These are phyloP conservation scores for Aspergillus thermomutatus DNA, from an alignment of 2,329 filamentous ascomycete genomes.

Conservation along the genomic window DNA sequence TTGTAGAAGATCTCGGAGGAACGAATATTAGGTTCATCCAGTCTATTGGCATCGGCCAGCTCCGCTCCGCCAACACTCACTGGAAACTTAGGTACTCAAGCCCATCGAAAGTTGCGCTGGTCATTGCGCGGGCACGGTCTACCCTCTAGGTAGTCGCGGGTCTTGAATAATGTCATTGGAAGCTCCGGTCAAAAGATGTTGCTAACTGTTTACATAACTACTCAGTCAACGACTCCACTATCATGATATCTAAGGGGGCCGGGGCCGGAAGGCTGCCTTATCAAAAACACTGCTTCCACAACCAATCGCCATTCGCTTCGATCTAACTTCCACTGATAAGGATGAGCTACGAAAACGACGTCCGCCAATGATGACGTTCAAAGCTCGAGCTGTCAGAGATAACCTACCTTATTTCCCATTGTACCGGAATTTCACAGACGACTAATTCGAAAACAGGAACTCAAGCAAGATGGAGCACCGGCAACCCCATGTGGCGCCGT, in stretches of 20 bases:
- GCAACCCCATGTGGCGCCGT: neutral
- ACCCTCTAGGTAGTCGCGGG: neutral
- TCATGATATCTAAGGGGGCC: neutral
- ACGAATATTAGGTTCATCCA: neutral
- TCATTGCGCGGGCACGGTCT: neutral
- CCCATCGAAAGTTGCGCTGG: neutral
- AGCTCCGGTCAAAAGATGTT: neutral
- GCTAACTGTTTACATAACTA: neutral
- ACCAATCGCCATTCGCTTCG: neutral
- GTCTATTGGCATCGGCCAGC: neutral
- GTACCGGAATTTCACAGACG: neutral
- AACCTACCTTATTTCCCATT: neutral
- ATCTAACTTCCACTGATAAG: conserved; percentile 3
- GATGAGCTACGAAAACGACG: conserved; percentile 2
- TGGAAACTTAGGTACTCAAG: neutral
- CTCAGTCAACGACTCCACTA: neutral
- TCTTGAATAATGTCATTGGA: neutral
- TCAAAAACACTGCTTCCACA: neutral
- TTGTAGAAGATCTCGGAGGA: neutral
- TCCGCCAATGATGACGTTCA: neutral
- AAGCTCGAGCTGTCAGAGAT: neutral
- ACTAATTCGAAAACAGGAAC: neutral
- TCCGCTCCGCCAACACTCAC: neutral
- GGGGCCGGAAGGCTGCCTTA: conserved; percentile 1
- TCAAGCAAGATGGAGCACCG: neutral